Base-by-base conservation (phyloP, 2,329 filamentous ascomycete genomes). In the Epichloe gansuensis region DNA sequence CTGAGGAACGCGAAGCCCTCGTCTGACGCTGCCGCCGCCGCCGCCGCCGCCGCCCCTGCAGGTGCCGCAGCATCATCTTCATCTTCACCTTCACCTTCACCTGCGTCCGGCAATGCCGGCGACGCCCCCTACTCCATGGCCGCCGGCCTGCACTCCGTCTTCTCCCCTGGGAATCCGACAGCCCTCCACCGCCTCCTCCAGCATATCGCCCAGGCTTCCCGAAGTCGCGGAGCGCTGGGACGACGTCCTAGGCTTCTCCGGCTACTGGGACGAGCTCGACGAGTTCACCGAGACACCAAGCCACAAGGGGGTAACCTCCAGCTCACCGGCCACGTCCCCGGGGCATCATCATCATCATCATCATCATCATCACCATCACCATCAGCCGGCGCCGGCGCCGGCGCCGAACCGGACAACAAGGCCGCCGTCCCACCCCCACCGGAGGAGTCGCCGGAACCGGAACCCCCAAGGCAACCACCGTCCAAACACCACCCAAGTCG, bases 211-310 rank as follows among this genome's bases (percentile, higher is more conserved):
- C 23, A 4, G 35, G 15, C 31, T 15, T 3, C 8, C 37, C 25
- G 48, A 45, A 3, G 17, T 17, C 17, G 25, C 25, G 7, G 41
- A 50, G 7, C 8, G 31, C 12, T 37, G 25, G 38, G 39, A 38
- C 8, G 39, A 44, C 21, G 15, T 41, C 8, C 13, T 44, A 2
- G 41, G 31, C 3, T 21, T 50, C 31, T 44, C 48, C 4, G 48
- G 48, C 15, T 50, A 50, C 48, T 44, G 48, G 41, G 48, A 50
- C 17, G 41, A 45, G 41, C 48, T 50, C n/a, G 48, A 50, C 5
- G 48, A 45, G 41, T 50, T 50, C 39, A 21, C 31, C 31, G 41
- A 50, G 41, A 5, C 23, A 11, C 35, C 48, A 4, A 17, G 37
- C 13, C 12, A 23, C 28, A 17, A 17, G 7, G 8, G 9, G 41